These are phyloP conservation scores for Viola pubescens DNA, from an alignment of 441 rosid genomes.

Conservation along the genomic window DNA sequence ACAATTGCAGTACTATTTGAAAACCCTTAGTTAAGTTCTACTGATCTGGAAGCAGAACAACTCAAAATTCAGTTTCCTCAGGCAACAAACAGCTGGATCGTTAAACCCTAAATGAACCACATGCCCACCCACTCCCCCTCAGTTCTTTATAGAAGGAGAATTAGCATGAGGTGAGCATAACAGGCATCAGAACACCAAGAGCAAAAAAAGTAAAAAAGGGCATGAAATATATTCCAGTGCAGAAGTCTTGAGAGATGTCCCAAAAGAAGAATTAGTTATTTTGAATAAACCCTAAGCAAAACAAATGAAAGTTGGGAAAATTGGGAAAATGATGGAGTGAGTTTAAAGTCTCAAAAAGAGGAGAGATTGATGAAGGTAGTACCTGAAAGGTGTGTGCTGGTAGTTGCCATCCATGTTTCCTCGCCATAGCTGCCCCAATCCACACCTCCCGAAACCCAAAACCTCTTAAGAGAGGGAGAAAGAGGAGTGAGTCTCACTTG, in stretches of 20 bases:
- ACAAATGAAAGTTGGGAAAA: not conserved
- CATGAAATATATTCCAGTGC: not conserved
- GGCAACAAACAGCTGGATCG: too few relatives aligned
- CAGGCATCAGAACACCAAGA: not conserved
- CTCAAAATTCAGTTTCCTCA: too few relatives aligned
- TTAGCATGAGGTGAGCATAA: too few relatives aligned
- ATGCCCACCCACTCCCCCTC: too few relatives aligned
- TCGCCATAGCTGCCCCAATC: conserved; percentile 53
- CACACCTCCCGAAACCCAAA: conserved; percentile 26
- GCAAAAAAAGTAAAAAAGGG: not conserved
- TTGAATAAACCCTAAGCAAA: conserved; percentile 7
- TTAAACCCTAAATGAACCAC: too few relatives aligned
- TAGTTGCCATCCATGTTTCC: conserved; percentile 95
- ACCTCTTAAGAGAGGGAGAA: not conserved
- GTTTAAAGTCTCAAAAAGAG: not conserved
- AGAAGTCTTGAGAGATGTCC: not conserved
- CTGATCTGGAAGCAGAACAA: too few relatives aligned
- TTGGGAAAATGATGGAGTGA: not conserved
- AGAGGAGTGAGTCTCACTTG: too few relatives aligned
- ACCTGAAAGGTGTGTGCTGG: conserved; percentile 95
- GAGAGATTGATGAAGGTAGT: not conserved
- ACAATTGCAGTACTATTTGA: too few relatives aligned
- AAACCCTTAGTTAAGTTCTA: too few relatives aligned
- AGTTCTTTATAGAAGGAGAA: too few relatives aligned
- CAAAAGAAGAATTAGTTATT: not conserved